Base-by-base conservation (phyloP, 257 asterid species). In the Przewalskia tangutica region DNA sequence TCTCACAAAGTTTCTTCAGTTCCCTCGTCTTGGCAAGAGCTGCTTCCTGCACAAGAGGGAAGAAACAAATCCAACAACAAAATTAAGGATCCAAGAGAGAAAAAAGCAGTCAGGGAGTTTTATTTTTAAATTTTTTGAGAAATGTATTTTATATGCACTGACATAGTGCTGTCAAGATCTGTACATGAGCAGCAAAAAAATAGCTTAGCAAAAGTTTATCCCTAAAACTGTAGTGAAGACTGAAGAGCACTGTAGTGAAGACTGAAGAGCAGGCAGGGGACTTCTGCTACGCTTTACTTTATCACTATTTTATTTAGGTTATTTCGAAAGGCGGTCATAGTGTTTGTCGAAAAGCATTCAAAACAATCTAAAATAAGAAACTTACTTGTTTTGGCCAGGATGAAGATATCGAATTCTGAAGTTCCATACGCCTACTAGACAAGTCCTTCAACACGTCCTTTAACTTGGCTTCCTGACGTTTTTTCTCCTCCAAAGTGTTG, bases 301-400 rank as follows among this genome's bases (percentile, higher is more conserved):
- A 51, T 55, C 38, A 70, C 56, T 42, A 42, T 18, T 51, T 44
- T 42, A 70, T 70, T 44, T 70, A 70, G 55, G 55, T 48, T 9
- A 42, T 42, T 70, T 42, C 9, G 10, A n/a, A n/a, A 70, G 77
- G 55, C 36, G 42, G 10, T 42, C 34, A 70, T 46, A 44, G 42
- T 38, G 42, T 65, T 34, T 34, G 71, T 34, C 42, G 17, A 63
- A 63, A 32, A 20, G 66, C 66, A 60, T 60, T 62, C 42, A 27
- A 12, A 63, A 63, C 70, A 63, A 16, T 34, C 4, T 42, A 34
- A 36, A 40, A 48, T 18, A 75, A 78, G 38, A 75, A 85, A 85
- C 98, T 89, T 80, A 96, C 99, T 85, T 94, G 99, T 86, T 93
- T 96, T 17, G 99, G 99, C 99, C 98, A 96, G 8, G 97, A 93